Base-by-base conservation (phyloP, 768 basidiomycete genomes). In the Collybiopsis confluens region DNA sequence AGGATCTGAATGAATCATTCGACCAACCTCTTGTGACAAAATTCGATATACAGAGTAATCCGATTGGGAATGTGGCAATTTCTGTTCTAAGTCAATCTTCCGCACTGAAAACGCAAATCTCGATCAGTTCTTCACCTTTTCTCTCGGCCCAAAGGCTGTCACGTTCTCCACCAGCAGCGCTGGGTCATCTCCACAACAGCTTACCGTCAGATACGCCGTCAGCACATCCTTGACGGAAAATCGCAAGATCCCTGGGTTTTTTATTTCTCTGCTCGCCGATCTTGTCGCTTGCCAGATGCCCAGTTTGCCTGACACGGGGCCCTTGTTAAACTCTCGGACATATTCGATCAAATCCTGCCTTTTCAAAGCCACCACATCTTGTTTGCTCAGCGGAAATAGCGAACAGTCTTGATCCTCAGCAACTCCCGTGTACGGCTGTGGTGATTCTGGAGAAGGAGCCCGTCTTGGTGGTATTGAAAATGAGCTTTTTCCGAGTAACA, bases 121-220 rank as follows among this genome's bases (percentile, higher is more conserved):
- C 27, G n/a, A n/a, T 33, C 26, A 15, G 18, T 15, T 18, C 74
- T 48, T 58, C n/a, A 86, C 88, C 71, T 72, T 76, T 71, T 92
- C 90, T 60, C 88, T 73, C 21, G 89, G 82, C 5, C 86, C 88
- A 64, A 90, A 88, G 9, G 77, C 79, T n/a, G 82, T 75, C 41
- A 87, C 74, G 52, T 75, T 85, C 61, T 88, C 86, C 27, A 85
- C 77, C 11, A 78, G 58, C 36, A 83, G 68, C 4, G 60, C 56
- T n/a, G 65, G 59, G 35, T 69, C 69, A 33, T 64, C 54, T 26
- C 58, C 60, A 2, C 61, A 66, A 49, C 75, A 70, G 28, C 70
- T 73, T 33, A 83, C 66, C 5, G 78, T 80, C 41, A 90, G 62
- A 70, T 83, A 90, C 53, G 82, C 81, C 5, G 74, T 80, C 53